Base-by-base conservation (phyloP, 257 asterid genomes). In the Avicennia marina region DNA sequence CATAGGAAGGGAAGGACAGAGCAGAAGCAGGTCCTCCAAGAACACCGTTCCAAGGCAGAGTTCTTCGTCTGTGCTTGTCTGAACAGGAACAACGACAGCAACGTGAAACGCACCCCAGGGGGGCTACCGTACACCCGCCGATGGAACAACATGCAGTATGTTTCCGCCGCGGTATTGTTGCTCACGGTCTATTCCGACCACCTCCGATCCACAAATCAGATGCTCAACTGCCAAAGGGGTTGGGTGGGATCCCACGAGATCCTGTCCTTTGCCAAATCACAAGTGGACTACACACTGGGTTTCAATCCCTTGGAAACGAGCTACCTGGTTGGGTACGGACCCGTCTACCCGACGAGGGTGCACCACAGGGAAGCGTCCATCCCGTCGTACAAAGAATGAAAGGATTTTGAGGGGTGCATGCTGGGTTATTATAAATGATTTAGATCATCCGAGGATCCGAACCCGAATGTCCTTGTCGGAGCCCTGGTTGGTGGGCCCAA, bases 131-230 rank as follows among this genome's bases (percentile, higher is more conserved):
- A 67, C 70, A 73, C 77, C 58, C 83, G 95, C 19, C 71, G 17
- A 25, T 88, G 96, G 94, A 82, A 87, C 78, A 87, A 84, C 78
- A 75, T 87, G 87, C 96, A 84, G 59, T 82, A 87, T 5, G 93
- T 82, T 2, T 75, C 91, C 22, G 50, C 68, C 2, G 79, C 89
- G 0, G 26, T 73, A 0, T 58, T 80, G 13, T 47, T 80, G 8
- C 85, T 84, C 52, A 53, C 79, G 2, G 34, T 70, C 25, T 84
- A 87, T 74, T 85, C 96, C 3, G 63, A 82, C 38, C 69, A 74
- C 62, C 91, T 84, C 57, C 62, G 44, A 10, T 56, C 72, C 44
- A 58, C 75, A 49, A 53, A 72, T 7, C 77, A 45, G 11, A 72
- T 7, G 17, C 56, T 87, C 56, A 4, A 6, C 17, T 87, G 96